A percentile compares a stretch with the other conserved stretches of the same genome.
These are phyloP conservation scores for Urochloa ruziziensis DNA, from an alignment of 176 grass and related monocot species.

Conservation along the genomic window DNA sequence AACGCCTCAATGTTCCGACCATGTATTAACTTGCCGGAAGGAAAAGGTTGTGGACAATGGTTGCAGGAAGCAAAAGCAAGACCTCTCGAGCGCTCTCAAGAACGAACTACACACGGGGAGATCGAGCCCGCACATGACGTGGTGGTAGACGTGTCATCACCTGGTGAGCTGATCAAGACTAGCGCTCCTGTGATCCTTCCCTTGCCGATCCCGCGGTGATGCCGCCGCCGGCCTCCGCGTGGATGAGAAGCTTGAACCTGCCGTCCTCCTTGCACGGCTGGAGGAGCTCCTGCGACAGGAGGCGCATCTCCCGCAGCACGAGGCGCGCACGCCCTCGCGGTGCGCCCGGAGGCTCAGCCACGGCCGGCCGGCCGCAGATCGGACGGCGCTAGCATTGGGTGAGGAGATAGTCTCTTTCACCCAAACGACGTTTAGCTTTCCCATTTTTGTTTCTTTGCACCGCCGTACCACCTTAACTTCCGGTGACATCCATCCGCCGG, in stretches of 20 bases:
- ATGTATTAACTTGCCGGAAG: conserved; percentile 9
- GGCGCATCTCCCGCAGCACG: conserved; percentile 65
- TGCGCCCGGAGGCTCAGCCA: conserved; percentile 57
- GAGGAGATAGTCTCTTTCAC: no score
- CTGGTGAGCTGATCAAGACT: not conserved
- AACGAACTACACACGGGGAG: not conserved
- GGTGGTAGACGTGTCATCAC: not conserved
- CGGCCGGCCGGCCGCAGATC: conserved; percentile 55
- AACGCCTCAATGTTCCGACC: conserved; percentile 4
- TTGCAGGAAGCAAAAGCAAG: conserved; percentile 9
- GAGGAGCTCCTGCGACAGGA: conserved; percentile 61
- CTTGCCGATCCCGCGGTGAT: conserved; percentile 1
- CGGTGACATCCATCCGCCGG: no score
- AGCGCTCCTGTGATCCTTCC: not conserved
- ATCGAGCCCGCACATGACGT: not conserved
- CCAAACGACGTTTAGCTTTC: no score
- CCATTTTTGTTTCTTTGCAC: no score
- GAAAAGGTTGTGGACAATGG: conserved; percentile 25
- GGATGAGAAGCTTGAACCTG: conserved; percentile 65
- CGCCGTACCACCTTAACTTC: no score
- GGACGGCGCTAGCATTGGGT: no score
- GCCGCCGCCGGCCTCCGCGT: conserved; percentile 24
- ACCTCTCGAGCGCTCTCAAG: not conserved
- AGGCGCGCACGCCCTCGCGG: conserved; percentile 54
- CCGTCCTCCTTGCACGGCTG: conserved; percentile 59